Evolutionary conservation across 768 basidiomycete genomes (phyloP).

Genomic region (Lentinula boryana): DNA sequence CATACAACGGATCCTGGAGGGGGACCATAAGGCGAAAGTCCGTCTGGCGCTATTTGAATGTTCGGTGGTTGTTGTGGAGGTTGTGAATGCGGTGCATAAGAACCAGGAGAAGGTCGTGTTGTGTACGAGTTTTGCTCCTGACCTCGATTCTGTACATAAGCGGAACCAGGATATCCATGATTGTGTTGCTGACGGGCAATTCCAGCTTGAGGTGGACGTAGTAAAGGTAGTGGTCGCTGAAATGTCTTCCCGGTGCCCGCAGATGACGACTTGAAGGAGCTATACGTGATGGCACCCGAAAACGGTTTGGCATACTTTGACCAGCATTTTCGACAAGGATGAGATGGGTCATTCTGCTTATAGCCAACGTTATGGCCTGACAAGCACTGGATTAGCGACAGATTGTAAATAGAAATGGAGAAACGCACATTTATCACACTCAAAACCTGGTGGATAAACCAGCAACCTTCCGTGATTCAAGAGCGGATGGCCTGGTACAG

Average conservation of each 20-base stretch:
- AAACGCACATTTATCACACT: constrained; percentile 62
- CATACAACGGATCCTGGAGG: constrained; percentile 42
- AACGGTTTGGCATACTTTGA: constrained; percentile 58
- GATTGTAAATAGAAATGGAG: neutral
- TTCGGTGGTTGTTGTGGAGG: constrained; percentile 5
- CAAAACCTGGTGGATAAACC: constrained; percentile 60
- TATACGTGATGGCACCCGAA: constrained; percentile 52
- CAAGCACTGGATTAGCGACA: neutral
- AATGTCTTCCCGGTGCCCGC: constrained; percentile 17
- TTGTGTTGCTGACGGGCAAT: constrained; percentile 2
- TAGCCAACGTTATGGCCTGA: constrained; percentile 72
- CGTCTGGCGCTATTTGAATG: neutral
- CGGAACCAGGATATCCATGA: constrained; percentile 10
- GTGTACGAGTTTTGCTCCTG: constrained; percentile 9
- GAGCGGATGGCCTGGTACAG: constrained; percentile 63
- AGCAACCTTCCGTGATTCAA: constrained; percentile 55
- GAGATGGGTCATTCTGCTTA: constrained; percentile 57
- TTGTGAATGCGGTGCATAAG: constrained; percentile 9
- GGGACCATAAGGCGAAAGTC: constrained; percentile 9
- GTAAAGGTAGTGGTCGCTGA: constrained; percentile 31
- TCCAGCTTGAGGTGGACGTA: constrained; percentile 17
- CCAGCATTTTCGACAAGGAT: constrained; percentile 76
- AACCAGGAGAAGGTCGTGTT: constrained; percentile 12
- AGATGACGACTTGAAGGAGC: constrained; percentile 21
- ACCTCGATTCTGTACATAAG: constrained; percentile 1